Base-by-base conservation (phyloP, 2,329 filamentous ascomycete species). In the Monosporascus sp. region DNA sequence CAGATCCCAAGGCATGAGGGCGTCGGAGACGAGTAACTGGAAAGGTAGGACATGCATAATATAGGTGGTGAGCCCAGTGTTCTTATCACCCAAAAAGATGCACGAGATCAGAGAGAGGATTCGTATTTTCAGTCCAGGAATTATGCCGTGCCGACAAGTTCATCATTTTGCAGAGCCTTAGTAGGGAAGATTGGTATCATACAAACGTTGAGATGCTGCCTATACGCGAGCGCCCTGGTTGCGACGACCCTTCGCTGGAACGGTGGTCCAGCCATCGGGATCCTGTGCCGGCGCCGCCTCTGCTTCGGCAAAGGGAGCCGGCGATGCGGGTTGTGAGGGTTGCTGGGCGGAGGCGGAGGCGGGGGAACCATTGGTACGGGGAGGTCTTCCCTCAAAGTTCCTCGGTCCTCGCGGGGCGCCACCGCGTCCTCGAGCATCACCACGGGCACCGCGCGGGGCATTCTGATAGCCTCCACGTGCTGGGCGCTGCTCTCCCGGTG, bases 191-290 rank as follows among this genome's bases (percentile, higher is more conserved):
- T 60, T 58, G 58, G 52, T 60, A 58, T 64, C 61, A 52, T 65
- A 63, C 60, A 65, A 35, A 46, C 50, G 48, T 48, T 49, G 47
- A 15, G 49, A 55, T 20, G 50, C 54, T 48, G 50, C 51, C 55
- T 51, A 64, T 50, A 47, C 53, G 24, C 57, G 62, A 50, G 54
- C 54, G 41, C 54, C 45, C 51, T 60, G 52, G 36, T 51, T 54
- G 48, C 74, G 58, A 66, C 79, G 63, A 48, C 67, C 67, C 62
- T 76, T 76, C 53, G 63, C 54, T 8, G 70, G 57, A 51, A 84
- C 83, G 25, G 80, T 86, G 57, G 81, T 84, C 83, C 83, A 87
- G 60, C 83, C 83, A 65, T 86, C 83, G 38, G 82, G 82, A 47
- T 82, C 79, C 49, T 74, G 68, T 39, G 73, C 69, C 49, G 73